phyloP scores from a whole-genome alignment of 495 filamentous ascomycete genomes.

The Hyphodiscus hymeniophilus region DNA sequence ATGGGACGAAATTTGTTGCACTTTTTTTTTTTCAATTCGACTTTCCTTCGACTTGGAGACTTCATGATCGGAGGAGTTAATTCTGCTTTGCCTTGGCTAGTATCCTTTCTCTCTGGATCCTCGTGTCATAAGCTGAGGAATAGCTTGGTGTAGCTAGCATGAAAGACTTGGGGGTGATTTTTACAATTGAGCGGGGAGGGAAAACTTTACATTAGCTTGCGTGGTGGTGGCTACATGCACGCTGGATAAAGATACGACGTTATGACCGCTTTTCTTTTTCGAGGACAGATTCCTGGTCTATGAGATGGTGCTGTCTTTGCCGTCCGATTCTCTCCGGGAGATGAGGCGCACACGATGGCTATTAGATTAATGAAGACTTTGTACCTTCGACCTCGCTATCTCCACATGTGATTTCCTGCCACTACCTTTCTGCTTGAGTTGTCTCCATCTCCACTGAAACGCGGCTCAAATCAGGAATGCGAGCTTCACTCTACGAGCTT shows the following conservation, averaged over 20 bases:
- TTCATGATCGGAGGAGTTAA: neutral
- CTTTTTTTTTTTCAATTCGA: neutral
- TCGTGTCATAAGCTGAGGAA: neutral
- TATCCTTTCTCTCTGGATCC: neutral
- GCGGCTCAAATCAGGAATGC: no score
- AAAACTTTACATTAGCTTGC: no score
- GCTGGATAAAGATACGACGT: slow-evolving; percentile 18
- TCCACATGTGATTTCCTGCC: slow-evolving; percentile 1
- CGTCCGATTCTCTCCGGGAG: neutral
- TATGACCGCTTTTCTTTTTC: slow-evolving; percentile 17
- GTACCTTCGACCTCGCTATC: slow-evolving; percentile 9
- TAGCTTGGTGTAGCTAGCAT: neutral
- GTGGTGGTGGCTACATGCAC: neutral
- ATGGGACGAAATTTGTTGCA: slow-evolving; percentile 7
- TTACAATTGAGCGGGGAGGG: no score
- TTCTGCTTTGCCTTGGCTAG: neutral
- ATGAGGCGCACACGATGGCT: slow-evolving; percentile 5
- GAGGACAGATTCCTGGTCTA: slow-evolving; percentile 2
- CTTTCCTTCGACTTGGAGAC: slow-evolving; percentile 1
- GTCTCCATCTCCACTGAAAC: no score
- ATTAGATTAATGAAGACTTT: slow-evolving; percentile 23
- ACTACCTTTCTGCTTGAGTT: no score
- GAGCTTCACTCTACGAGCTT: no score
- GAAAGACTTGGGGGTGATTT: neutral
- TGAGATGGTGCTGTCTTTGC: no score